These are phyloP conservation scores for Geosmithia morbida DNA, from an alignment of 2,329 filamentous ascomycete genomes.

Conservation along the genomic window DNA sequence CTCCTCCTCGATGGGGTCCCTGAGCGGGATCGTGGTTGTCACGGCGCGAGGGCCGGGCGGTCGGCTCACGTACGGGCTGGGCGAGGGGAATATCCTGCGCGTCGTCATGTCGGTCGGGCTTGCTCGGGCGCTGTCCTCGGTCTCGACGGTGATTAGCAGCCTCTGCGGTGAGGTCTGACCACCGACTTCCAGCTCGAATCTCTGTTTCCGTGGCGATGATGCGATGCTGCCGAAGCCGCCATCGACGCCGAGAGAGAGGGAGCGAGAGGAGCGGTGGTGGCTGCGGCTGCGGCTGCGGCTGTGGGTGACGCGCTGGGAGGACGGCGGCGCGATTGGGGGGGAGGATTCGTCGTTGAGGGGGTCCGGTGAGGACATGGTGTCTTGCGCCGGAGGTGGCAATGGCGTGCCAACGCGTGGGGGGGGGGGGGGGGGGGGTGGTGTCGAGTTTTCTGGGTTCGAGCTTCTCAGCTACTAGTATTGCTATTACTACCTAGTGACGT, in stretches of 20 bases:
- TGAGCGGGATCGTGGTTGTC: constrained; percentile 37
- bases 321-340: constrained; percentile 15
- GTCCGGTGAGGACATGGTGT: constrained; percentile 35
- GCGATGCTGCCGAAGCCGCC: constrained; percentile 15
- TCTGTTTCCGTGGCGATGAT: constrained; percentile 38
- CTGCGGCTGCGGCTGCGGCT: constrained; percentile 18
- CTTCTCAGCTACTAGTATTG: background rate
- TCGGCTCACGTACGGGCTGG: constrained; percentile 16
- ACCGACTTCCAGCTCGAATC: constrained; percentile 41
- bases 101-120: constrained; percentile 13
- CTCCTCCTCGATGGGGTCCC: constrained; percentile 20
- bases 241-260: background rate
- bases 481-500: background rate
- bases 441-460: background rate
- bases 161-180: constrained; percentile 33
- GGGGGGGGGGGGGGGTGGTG: constrained; percentile 14
- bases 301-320: constrained; percentile 26
- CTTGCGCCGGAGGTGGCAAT: constrained; percentile 21
- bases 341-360: constrained; percentile 27
- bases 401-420: constrained; percentile 19
- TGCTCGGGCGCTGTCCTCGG: constrained; percentile 14
- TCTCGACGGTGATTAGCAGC: constrained; percentile 40
- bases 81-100: constrained; percentile 27
- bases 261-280: constrained; percentile 16
- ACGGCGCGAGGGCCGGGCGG: constrained; percentile 13